Conservation (phyloP, 2,329 filamentous ascomycete genomes). For the Pseudocercospora cruenta region DNA sequence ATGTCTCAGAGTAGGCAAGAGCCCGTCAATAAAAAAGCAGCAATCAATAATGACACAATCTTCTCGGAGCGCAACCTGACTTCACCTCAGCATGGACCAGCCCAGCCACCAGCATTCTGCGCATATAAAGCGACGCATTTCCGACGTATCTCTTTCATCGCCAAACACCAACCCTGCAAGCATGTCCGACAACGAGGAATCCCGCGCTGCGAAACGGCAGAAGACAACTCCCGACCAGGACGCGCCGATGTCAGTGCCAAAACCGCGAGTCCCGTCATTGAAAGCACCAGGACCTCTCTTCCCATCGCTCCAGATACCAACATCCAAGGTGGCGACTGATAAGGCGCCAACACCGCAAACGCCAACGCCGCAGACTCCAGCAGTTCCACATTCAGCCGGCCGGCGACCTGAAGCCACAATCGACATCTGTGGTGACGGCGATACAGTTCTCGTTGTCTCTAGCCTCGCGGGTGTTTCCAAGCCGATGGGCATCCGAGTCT, state of each 20-base stretch:
- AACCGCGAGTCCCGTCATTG: neutral
- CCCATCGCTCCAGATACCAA: neutral
- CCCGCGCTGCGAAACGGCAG: slow-evolving; percentile 18
- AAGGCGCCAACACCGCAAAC: neutral
- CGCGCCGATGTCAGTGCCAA: neutral
- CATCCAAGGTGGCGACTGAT: neutral
- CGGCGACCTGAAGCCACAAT: slow-evolving; percentile 11
- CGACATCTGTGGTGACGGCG: slow-evolving; percentile 20
- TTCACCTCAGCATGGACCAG: neutral
- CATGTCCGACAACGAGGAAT: slow-evolving; percentile 16
- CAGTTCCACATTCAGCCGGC: slow-evolving; percentile 1
- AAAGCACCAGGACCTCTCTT: neutral
- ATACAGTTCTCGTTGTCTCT: slow-evolving; percentile 22
- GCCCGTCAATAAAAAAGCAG: no score
- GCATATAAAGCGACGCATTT: neutral
- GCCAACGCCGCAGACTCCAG: neutral
- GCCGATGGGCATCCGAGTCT: slow-evolving; percentile 30
- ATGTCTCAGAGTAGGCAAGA: no score
- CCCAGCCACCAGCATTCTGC: neutral
- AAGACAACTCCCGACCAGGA: slow-evolving; percentile 14
- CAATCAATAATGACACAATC: neutral
- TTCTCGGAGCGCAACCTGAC: neutral
- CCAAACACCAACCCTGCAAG: neutral
- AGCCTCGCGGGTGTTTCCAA: slow-evolving; percentile 15
- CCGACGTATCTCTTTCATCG: neutral